A percentile compares a stretch with the other conserved stretches of the same genome.
These are phyloP conservation scores for Fusarium sp. DNA, from an alignment of 2,329 filamentous ascomycete species.

Conservation along the genomic window DNA sequence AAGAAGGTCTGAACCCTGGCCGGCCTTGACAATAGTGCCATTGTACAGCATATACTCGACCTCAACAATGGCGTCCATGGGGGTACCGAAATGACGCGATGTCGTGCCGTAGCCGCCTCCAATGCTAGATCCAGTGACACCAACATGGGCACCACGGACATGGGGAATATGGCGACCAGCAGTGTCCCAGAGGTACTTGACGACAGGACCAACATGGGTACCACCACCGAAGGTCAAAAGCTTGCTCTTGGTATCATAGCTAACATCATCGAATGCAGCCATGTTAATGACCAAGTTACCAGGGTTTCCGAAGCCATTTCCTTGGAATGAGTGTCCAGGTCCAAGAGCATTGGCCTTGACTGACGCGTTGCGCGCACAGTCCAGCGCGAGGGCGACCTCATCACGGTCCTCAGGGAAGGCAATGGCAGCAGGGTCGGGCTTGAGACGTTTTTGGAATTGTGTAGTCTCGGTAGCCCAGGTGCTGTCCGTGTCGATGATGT, in stretches of 20 bases:
- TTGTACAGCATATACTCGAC: slow-evolving; percentile 48
- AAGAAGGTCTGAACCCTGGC: slow-evolving; percentile 41
- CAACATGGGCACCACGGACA: slow-evolving; percentile 45
- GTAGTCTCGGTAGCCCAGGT: slow-evolving; percentile 35
- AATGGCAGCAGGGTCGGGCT: slow-evolving; percentile 41
- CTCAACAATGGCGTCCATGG: slow-evolving; percentile 44
- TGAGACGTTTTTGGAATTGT: slow-evolving; percentile 44
- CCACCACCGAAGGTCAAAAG: slow-evolving; percentile 45
- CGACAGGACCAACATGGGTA: slow-evolving; percentile 41
- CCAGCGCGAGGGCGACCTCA: slow-evolving; percentile 39
- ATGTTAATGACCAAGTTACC: slow-evolving; percentile 48
- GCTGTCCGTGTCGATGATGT: slow-evolving; percentile 39
- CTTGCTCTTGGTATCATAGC: slow-evolving; percentile 35
- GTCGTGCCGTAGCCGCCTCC: slow-evolving; percentile 46
- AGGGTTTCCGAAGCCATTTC: slow-evolving; percentile 39
- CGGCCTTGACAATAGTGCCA: slow-evolving; percentile 44
- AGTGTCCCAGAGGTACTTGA: slow-evolving; percentile 47
- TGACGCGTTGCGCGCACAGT: slow-evolving; percentile 44
- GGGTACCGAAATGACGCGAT: slow-evolving; percentile 35
- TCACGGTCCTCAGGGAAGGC: slow-evolving; percentile 41
- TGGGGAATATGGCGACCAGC: slow-evolving; percentile 47
- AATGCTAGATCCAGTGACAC: slow-evolving; percentile 43
- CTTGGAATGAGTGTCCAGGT: slow-evolving; percentile 45
- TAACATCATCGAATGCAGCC: slow-evolving; percentile 44
- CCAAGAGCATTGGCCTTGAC: slow-evolving; percentile 45